Percentiles rank a stretch among this genome's conserved stretches.
Conservation (phyloP, 345 rosid genomes). For the Hibiscus mutabilis region DNA sequence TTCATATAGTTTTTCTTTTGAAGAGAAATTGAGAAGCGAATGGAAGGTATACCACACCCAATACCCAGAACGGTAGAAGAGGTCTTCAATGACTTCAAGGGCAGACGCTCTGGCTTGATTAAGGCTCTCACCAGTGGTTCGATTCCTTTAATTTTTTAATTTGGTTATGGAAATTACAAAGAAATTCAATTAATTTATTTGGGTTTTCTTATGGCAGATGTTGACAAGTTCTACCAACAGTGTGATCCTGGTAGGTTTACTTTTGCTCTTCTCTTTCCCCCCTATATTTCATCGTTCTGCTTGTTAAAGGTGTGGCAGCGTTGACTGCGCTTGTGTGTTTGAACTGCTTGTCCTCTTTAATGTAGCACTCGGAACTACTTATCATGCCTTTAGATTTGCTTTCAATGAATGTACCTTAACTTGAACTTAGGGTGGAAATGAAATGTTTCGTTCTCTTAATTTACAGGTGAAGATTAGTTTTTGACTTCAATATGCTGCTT, state of each 20-base stretch:
- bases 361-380: not conserved
- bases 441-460: not conserved
- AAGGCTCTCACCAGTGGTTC: conserved; percentile 80
- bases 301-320: not conserved
- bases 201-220: conserved; percentile 46
- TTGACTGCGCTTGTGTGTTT: not conserved
- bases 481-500: not conserved
- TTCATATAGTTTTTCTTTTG: not conserved
- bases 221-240: conserved; percentile 20
- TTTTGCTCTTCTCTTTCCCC: not conserved
- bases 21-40: not conserved
- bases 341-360: not conserved
- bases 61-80: conserved; percentile 88
- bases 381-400: not conserved
- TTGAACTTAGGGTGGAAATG: not conserved
- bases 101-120: conserved; percentile 85
- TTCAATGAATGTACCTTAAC: not conserved
- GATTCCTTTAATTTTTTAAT: not conserved
- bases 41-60: conserved; percentile 75
- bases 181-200: not conserved
- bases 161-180: not conserved
- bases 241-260: conserved; percentile 90
- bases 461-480: not conserved
- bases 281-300: not conserved
- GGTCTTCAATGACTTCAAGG: conserved; percentile 86